Percentiles rank a stretch among this genome's conserved stretches.
phyloP scores from a whole-genome alignment of 2,329 filamentous ascomycete species.

The Venturia nashicola region DNA sequence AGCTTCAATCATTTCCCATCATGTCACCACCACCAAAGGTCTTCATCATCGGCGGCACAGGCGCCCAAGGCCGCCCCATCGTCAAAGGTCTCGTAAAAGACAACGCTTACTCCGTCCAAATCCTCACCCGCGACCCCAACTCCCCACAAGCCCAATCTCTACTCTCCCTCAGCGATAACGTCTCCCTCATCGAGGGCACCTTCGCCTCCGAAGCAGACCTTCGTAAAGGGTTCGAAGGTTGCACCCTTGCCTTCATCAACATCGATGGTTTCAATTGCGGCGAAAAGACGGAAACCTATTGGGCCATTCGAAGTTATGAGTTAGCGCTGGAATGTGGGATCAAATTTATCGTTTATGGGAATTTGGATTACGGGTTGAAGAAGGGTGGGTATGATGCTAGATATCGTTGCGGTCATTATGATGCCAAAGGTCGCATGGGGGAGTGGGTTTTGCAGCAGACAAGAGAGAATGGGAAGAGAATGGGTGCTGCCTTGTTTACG shows the following conservation, averaged over 20 bases:
- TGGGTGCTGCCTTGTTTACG: too few species aligned
- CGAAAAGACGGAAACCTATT: constrained; percentile 40
- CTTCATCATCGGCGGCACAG: too few species aligned
- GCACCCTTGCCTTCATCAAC: constrained; percentile 41
- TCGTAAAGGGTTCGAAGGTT: constrained; percentile 31
- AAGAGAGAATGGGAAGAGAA: too few species aligned
- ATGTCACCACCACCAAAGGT: too few species aligned
- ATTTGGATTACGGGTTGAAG: too few species aligned
- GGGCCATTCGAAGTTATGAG: constrained; percentile 25
- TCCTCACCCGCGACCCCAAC: constrained; percentile 35
- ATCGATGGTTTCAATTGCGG: constrained; percentile 42
- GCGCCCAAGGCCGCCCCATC: too few species aligned
- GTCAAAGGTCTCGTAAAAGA: constrained; percentile 14
- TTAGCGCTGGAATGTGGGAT: constrained; percentile 14
- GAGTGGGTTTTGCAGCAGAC: too few species aligned
- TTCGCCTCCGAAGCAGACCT: constrained; percentile 35
- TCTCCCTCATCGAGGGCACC: constrained; percentile 36
- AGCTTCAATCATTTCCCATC: too few species aligned
- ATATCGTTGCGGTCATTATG: too few species aligned
- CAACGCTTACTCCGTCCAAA: constrained; percentile 31
- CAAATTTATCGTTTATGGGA: too few species aligned
- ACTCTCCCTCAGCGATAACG: constrained; percentile 23
- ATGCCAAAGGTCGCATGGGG: too few species aligned
- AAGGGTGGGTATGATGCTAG: too few species aligned
- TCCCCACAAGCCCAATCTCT: constrained; percentile 32